Conservation (phyloP, 1,139 yeast genomes). For the Candida smagusa region DNA sequence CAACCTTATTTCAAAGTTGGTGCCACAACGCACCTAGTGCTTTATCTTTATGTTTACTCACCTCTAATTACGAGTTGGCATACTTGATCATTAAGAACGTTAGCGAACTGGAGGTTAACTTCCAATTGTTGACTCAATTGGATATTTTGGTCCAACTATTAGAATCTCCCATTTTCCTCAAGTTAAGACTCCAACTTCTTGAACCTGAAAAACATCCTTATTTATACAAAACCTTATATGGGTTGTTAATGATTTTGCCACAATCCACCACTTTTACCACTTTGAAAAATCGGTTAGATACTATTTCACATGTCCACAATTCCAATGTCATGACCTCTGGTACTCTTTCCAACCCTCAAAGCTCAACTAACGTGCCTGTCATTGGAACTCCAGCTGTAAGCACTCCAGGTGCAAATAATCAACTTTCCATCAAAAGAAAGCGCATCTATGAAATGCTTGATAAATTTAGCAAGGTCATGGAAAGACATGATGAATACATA, state of each 20-base stretch:
- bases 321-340: conserved; percentile 13
- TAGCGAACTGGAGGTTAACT: conserved; percentile 72
- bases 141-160: conserved; percentile 78
- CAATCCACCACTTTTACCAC: conserved; percentile 91
- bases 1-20: conserved; percentile 85
- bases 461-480: conserved; percentile 59
- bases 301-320: conserved; percentile 30
- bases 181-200: conserved; percentile 77
- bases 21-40: conserved; percentile 90
- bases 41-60: conserved; percentile 76
- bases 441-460: conserved; percentile 55
- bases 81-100: conserved; percentile 72
- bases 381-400: conserved; percentile 5
- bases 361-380: conserved; percentile 18
- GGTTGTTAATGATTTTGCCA: conserved; percentile 89
- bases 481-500: conserved; percentile 41
- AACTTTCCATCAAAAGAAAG: conserved; percentile 40
- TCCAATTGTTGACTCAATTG: conserved; percentile 69
- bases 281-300: conserved; percentile 69
- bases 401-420: conserved; percentile 20
- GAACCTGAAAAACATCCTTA: conserved; percentile 85
- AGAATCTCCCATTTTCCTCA: conserved; percentile 83
- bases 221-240: conserved; percentile 84
- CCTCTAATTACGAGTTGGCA: conserved; percentile 89
- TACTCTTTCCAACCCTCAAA: conserved; percentile 8